Conservation (phyloP, 1,284 basidiomycete species). For the Leccinum griseonigrum region DNA sequence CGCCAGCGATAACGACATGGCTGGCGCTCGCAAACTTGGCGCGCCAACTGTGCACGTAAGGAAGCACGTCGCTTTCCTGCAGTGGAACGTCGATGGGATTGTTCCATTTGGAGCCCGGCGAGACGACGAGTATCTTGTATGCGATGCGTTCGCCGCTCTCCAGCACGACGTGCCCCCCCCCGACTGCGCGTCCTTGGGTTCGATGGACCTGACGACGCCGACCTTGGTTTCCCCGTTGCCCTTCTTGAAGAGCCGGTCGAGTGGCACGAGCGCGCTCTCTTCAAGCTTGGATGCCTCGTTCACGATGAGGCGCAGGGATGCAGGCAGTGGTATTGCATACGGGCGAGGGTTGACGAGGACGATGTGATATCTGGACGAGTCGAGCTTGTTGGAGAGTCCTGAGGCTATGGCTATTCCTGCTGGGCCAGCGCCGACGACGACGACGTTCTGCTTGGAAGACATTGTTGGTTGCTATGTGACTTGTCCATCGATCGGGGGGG, state of each 20-base stretch:
- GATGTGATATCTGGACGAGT: slow-evolving; percentile 36
- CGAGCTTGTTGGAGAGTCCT: slow-evolving; percentile 38
- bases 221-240: slow-evolving; percentile 45
- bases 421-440: slow-evolving; percentile 45
- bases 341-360: slow-evolving; percentile 40
- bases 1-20: slow-evolving; percentile 57
- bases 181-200: slow-evolving; percentile 35
- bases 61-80: slow-evolving; percentile 36
- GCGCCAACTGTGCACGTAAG: slow-evolving; percentile 43
- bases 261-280: slow-evolving; percentile 39
- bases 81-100: slow-evolving; percentile 49
- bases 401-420: slow-evolving; percentile 36
- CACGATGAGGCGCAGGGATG: slow-evolving; percentile 39
- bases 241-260: slow-evolving; percentile 46
- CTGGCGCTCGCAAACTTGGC: slow-evolving; percentile 45
- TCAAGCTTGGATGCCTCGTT: slow-evolving; percentile 38
- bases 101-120: slow-evolving; percentile 56
- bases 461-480: slow-evolving; percentile 3
- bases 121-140: slow-evolving; percentile 55
- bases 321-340: slow-evolving; percentile 38
- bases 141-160: slow-evolving; percentile 46
- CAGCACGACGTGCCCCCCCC: slow-evolving; percentile 45
- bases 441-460: slow-evolving; percentile 25
- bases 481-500: too few species aligned
- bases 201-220: slow-evolving; percentile 45